A percentile compares a stretch with the other conserved stretches of the same genome.
Evolutionary conservation across 148 eudicot genomes (phyloP).

Genomic region (Cornus controversa): DNA sequence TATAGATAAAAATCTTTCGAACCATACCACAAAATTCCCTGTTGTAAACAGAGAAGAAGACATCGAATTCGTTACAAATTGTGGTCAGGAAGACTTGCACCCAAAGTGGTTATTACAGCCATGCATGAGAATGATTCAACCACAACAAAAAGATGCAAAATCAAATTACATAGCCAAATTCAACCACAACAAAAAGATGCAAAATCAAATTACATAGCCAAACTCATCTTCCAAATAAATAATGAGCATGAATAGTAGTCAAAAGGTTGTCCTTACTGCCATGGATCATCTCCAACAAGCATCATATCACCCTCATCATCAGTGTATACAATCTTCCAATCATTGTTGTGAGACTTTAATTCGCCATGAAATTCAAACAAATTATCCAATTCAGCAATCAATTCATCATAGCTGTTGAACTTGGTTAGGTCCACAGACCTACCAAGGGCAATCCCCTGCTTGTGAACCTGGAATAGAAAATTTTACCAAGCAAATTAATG

Average conservation of each 20-base stretch:
- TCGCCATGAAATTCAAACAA: conserved; percentile 85
- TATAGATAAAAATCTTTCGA: conserved; percentile 80
- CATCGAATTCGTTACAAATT: background rate
- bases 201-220: background rate
- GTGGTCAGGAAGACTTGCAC: background rate
- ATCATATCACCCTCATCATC: conserved; percentile 99
- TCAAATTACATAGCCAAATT: background rate
- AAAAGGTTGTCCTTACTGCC: conserved; percentile 63
- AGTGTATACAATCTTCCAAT: conserved; percentile 85
- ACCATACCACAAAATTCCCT: conserved; percentile 96
- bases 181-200: background rate
- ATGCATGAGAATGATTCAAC: background rate
- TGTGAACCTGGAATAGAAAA: conserved; percentile 68
- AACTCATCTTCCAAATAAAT: background rate
- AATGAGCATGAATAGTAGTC: background rate
- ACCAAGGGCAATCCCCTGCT: conserved; percentile 94
- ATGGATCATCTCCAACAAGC: conserved; percentile 99
- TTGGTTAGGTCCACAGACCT: conserved; percentile 92
- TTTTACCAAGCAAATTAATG: background rate
- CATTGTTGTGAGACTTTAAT: conserved; percentile 57
- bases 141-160: background rate
- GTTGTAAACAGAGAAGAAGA: conserved; percentile 14
- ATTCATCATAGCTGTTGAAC: conserved; percentile 68
- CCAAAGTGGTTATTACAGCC: background rate
- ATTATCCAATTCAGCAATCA: conserved; percentile 76